Base-by-base conservation (phyloP, 2,329 filamentous ascomycete species). In the Pseudogymnoascus sp. region DNA sequence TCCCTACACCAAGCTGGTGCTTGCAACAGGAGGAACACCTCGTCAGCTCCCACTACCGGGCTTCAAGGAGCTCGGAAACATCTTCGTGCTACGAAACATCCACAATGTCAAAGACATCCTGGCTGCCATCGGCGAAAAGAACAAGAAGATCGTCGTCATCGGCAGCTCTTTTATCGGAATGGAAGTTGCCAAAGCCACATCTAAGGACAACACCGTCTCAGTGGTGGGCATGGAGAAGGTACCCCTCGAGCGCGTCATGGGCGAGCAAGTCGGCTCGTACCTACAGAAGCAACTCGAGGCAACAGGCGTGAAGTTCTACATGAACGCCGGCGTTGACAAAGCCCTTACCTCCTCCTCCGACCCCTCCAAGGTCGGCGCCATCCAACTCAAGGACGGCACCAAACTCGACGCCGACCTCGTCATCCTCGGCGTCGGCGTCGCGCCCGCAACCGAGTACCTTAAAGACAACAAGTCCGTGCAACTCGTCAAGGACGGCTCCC, bases 101-200 rank as follows among this genome's bases (percentile, higher is more conserved):
- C 82, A 87, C 45, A 88, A 98, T 72, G 85, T 88, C 0, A 85
- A 93, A 74, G 82, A 81, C 65, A 97, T 99, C 68, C 81, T 92
- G 25, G 82, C 80, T 1, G 91, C 92, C 6, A 90, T 96, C 57
- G 92, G 92, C 31, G 85, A 90, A 48, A 89, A 90, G 73, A 86
- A 86, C 65, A 97, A 96, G 82, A 97, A 96, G 76, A 86, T 99
- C 69, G 92, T 96, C 57, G 82, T 99, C 13, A 82, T 99, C 63
- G 95, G 95, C 43, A 93, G 90, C 65, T 96, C 92, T 0, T 99
- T 99, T 77, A 99, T 99, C 73, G 95, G 95, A 43, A 96, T 99
- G 90, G 95, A 99, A 77, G 85, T 96, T n/a, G 93, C 90, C 66
- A 95, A 93, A 68, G 88, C 96, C 0, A 87, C 89, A 0, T 78